Base-by-base conservation (phyloP, 352 stramenopile genomes). In the Pythium apleroticum region DNA sequence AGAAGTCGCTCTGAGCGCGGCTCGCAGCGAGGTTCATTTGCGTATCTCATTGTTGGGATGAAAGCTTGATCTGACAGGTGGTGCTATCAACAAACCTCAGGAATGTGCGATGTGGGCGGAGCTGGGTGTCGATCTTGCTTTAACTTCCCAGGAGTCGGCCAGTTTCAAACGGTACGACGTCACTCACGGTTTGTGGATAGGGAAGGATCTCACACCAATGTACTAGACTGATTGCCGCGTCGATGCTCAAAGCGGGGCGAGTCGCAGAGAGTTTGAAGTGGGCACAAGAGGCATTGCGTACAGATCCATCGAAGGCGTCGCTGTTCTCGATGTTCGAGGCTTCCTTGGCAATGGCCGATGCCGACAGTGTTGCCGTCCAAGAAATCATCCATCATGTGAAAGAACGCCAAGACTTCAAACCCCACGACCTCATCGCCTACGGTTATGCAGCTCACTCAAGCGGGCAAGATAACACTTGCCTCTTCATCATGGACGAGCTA, bases 281-380 rank as follows among this genome's bases (percentile, higher is more conserved):
- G 74, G 81, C 82, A 12, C 37, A 78, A 30, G 71, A 86, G 60
- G 85, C 85, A 41, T 64, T 77, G 41, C 37, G 33, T n/a, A 46
- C 52, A n/a, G 80, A 91, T 27, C 52, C 66, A 31, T 86, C 79
- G 1, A 91, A 90, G 46, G 75, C 80, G 54, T 93, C 81, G 9
- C 39, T 91, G 0, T 81, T 88, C 57, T 65, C 61, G n/a, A 20
- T 85, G 25, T 85, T 93, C 48, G 76, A 83, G 65, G 77, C 61
- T 31, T 65, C 58, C 30, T 53, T 93, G 14, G 54, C 52, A 28
- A 14, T 46, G 1, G 31, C 74, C 17, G 59, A 62, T 31, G 15
- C 41, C 66, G 45, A 52, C 24, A 8, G 22, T 48, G 39, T 72
- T 20, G 37, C 57, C 4, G 33, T 74, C 11, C 30, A 62, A 14